phyloP scores from a whole-genome alignment of 192 early-diverging fungal species.

The Gryganskiella cystojenkinii region DNA sequence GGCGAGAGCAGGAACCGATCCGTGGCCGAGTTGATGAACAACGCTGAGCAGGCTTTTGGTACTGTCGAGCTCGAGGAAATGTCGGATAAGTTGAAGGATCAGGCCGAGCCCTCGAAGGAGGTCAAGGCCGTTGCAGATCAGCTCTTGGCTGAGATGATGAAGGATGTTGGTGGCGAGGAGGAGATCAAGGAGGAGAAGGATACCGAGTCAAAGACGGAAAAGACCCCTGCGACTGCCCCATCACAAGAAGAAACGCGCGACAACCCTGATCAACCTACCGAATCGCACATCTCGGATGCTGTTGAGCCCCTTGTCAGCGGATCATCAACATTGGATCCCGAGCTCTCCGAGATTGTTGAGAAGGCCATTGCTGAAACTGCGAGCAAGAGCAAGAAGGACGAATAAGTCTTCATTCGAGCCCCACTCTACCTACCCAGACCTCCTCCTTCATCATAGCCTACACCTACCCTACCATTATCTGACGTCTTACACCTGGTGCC shows the following conservation, averaged over 20 bases:
- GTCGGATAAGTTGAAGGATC: neutral
- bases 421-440: neutral
- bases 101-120: constrained; percentile 32
- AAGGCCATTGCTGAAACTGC: constrained; percentile 38
- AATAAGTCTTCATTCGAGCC: too few species aligned
- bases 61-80: neutral
- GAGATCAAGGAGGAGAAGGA: constrained; percentile 13
- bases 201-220: neutral
- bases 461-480: too few species aligned
- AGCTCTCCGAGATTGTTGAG: constrained; percentile 40
- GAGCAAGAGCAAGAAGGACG: constrained; percentile 26
- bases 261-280: constrained; percentile 22
- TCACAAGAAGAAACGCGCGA: constrained; percentile 15
- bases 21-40: constrained; percentile 36
- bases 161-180: constrained; percentile 45
- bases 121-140: constrained; percentile 47
- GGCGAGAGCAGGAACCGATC: constrained; percentile 51
- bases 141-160: constrained; percentile 51
- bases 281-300: constrained; percentile 23
- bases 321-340: constrained; percentile 19
- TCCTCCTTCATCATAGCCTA: neutral
- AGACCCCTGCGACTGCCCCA: neutral
- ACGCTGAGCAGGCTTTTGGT: constrained; percentile 5
- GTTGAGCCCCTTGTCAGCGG: constrained; percentile 32
- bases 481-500: too few species aligned